Percentiles rank a stretch among this genome's conserved stretches.
phyloP scores from a whole-genome alignment of 2,329 filamentous ascomycete species.

The Neofusicoccum ribis region DNA sequence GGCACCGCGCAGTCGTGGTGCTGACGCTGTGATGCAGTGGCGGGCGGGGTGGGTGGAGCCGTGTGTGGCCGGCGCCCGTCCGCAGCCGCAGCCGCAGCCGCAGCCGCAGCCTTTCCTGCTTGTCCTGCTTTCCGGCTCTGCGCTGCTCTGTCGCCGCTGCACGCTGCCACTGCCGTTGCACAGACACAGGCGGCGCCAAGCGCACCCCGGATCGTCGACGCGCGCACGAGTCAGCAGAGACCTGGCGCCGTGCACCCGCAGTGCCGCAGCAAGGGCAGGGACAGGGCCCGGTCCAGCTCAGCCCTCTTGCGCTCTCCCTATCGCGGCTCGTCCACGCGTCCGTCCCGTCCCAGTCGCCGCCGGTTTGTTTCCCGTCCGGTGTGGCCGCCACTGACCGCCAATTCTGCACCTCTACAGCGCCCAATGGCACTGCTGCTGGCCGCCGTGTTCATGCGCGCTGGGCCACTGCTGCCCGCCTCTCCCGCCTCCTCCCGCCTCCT shows the following conservation, averaged over 20 bases:
- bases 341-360: not conserved
- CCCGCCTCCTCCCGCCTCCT: not conserved
- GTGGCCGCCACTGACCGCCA: not conserved
- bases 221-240: not conserved
- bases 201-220: constrained; percentile 7
- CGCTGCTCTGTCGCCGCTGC: not conserved
- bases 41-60: not conserved
- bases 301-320: not conserved
- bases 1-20: not conserved
- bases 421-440: not conserved
- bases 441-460: not conserved
- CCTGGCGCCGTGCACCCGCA: not conserved
- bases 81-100: not conserved
- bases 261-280: not conserved
- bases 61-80: no score
- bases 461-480: not conserved
- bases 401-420: not conserved
- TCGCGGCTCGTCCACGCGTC: not conserved
- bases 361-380: not conserved
- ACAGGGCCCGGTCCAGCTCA: not conserved
- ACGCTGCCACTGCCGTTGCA: not conserved
- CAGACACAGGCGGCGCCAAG: not conserved
- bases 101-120: not conserved
- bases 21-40: not conserved
- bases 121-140: no score